Conservation (phyloP, 2,329 filamentous ascomycete species). For the Fusarium haematococcum region DNA sequence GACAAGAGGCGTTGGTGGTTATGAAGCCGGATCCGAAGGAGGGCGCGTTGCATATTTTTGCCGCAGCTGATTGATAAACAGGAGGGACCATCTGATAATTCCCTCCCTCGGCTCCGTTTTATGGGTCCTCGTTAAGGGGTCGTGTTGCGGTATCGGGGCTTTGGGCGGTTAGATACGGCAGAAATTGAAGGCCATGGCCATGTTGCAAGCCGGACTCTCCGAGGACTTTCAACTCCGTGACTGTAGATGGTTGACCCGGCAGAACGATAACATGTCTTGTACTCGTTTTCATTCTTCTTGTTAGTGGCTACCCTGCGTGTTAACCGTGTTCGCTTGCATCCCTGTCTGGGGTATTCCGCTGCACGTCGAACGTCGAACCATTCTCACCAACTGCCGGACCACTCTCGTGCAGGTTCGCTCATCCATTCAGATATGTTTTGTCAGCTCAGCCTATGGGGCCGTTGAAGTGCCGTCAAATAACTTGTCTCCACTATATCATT, state of each 20-base stretch:
- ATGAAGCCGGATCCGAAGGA: constrained; percentile 22
- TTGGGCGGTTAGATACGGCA: constrained; percentile 27
- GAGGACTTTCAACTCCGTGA: neutral
- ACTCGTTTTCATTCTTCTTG: neutral
- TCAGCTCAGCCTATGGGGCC: neutral
- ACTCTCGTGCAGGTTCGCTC: neutral
- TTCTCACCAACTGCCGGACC: neutral
- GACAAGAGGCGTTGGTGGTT: neutral
- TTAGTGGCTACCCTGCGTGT: neutral
- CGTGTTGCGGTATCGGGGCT: constrained; percentile 30
- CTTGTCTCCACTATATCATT: too few relatives aligned
- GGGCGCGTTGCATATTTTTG: constrained; percentile 27
- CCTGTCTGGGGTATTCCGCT: neutral
- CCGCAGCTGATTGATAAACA: constrained; percentile 36
- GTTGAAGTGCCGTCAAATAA: neutral
- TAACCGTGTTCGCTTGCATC: neutral
- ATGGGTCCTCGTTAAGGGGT: constrained; percentile 25
- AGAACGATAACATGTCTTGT: neutral
- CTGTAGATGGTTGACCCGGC: neutral
- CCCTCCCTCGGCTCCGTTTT: constrained; percentile 20
- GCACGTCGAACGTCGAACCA: neutral
- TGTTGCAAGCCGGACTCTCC: neutral
- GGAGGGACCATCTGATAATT: constrained; percentile 16
- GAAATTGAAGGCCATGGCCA: neutral
- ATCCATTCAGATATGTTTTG: neutral